Base-by-base conservation (phyloP, 192 early-diverging fungal genomes). In the Coemansia sp. region DNA sequence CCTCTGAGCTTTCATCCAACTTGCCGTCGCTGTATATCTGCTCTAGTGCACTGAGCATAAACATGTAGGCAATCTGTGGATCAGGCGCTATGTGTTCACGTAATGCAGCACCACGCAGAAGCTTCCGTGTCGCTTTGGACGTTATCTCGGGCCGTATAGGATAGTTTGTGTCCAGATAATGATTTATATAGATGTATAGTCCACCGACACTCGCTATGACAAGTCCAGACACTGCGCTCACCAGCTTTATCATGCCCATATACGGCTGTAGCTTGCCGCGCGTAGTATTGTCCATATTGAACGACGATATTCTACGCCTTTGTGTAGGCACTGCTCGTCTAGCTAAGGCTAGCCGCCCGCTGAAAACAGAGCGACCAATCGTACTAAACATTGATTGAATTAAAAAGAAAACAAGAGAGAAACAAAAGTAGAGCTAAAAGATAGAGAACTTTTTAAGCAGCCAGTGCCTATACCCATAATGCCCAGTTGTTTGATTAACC, bases 51-150 rank as follows among this genome's bases (percentile, higher is more conserved):
- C 58, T 67, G 11, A 79, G 48, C 43, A 79, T 32, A 15, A 79
- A 79, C 66, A 73, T 17, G 12, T 79, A 79, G 27, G 76, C 76
- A 11, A 73, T 56, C 11, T 61, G 67, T 12, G 76, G 57, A 49
- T 73, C 67, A 2, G 76, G 76, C 39, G 71, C 76, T n/a, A 79
- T 38, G 38, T 73, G 67, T 58, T 79, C 76, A 38, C 76, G 70
- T 58, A 79, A 12, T 19, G 70, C 63, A 1, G 76, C 76, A 0
- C 76, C 76, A 17, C 76, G 70, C 47, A 79, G 47, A 2, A 79
- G 51, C 32, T 29, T 51, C 11, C 76, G 70, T 21, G 70, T 79
- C 29, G 58, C 66, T 10, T 24, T 23, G 22, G 37, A 37, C 4
- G 53, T 65, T 7, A 79, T 55, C 27, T 47, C 58, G 0, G 66